These are phyloP conservation scores for Gyrodon lividus DNA, from an alignment of 768 basidiomycete species.

Conservation along the genomic window DNA sequence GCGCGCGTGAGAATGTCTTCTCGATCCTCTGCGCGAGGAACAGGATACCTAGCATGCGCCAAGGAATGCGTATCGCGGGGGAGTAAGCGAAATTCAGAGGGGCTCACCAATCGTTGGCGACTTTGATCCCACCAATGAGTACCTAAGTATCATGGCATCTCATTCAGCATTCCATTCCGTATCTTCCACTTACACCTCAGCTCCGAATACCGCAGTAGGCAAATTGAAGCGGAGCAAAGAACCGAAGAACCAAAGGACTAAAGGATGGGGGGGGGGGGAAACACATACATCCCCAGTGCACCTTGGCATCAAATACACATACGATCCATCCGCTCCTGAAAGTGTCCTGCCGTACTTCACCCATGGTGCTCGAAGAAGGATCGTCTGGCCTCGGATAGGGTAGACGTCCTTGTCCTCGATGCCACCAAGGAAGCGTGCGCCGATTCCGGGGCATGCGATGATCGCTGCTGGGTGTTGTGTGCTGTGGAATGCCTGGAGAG, in stretches of 20 bases:
- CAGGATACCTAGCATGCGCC: constrained; percentile 51
- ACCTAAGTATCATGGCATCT: constrained; percentile 33
- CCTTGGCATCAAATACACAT: constrained; percentile 37
- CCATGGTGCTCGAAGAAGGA: constrained; percentile 49
- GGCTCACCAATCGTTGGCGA: constrained; percentile 57
- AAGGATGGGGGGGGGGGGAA: background rate
- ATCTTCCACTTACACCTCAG: too few species aligned
- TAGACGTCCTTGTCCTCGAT: constrained; percentile 49
- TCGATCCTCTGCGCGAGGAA: constrained; percentile 61
- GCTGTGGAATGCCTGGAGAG: constrained; percentile 13
- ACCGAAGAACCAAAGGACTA: too few species aligned
- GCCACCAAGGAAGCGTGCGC: constrained; percentile 50
- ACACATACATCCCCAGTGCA: constrained; percentile 40
- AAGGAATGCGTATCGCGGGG: background rate
- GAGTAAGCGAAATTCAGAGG: too few species aligned
- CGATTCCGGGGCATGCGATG: constrained; percentile 70
- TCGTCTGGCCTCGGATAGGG: constrained; percentile 48
- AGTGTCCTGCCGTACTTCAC: constrained; percentile 37
- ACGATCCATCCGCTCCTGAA: constrained; percentile 30
- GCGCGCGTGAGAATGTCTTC: constrained; percentile 53
- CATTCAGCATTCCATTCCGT: background rate
- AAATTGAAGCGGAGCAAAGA: too few species aligned
- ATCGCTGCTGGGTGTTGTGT: constrained; percentile 39
- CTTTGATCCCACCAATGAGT: constrained; percentile 61
- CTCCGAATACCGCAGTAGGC: background rate